A percentile compares a stretch with the other conserved stretches of the same genome.
phyloP scores from a whole-genome alignment of 805 yeast species.

The Groenewaldozyma tartarivorans region DNA sequence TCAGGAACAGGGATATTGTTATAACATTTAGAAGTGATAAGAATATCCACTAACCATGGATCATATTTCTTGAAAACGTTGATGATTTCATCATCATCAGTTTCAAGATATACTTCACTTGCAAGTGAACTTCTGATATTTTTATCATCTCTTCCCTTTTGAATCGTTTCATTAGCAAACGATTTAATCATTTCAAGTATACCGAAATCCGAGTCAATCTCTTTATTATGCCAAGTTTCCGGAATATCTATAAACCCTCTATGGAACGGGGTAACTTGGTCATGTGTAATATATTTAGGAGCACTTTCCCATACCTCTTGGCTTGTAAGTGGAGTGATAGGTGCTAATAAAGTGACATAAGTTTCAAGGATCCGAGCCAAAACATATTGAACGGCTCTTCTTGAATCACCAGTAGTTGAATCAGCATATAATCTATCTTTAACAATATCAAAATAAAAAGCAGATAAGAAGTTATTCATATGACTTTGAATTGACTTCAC shows the following conservation, averaged over 20 bases:
- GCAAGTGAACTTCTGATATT: constrained; percentile 44
- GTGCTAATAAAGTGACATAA: constrained; percentile 62
- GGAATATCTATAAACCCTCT: constrained; percentile 35
- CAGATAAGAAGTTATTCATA: constrained; percentile 65
- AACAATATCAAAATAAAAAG: constrained; percentile 75
- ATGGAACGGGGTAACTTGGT: constrained; percentile 37
- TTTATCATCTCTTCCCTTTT: constrained; percentile 45
- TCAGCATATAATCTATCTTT: constrained; percentile 85
- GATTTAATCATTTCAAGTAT: constrained; percentile 40
- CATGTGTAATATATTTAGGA: constrained; percentile 27
- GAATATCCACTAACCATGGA: constrained; percentile 45
- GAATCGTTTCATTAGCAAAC: constrained; percentile 42
- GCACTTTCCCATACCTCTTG: constrained; percentile 80
- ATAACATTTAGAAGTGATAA: constrained; percentile 55
- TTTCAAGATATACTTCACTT: constrained; percentile 35
- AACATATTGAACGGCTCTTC: constrained; percentile 60
- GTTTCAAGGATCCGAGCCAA: constrained; percentile 44
- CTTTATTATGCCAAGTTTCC: constrained; percentile 26
- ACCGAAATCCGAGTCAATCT: constrained; percentile 36
- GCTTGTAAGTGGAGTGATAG: constrained; percentile 71
- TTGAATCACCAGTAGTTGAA: constrained; percentile 32
- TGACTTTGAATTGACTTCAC: constrained; percentile 60
- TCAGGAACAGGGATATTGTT: constrained; percentile 23
- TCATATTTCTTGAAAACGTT: constrained; percentile 20
- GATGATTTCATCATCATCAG: constrained; percentile 10